Evolutionary conservation across 768 basidiomycete species (phyloP).

Genomic region (Suillus variegatus): DNA sequence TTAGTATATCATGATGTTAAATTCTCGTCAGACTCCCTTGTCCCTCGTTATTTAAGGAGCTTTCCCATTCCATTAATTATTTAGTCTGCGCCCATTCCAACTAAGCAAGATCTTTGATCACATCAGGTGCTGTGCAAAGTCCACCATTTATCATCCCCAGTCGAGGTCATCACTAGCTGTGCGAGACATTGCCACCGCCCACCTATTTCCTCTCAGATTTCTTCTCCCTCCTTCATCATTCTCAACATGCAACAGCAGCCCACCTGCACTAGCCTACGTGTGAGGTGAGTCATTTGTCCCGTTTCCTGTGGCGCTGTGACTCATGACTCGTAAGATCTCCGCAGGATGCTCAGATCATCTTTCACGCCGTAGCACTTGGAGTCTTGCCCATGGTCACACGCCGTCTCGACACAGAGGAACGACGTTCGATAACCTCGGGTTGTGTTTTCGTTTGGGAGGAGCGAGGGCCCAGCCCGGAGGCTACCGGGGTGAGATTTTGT

Average conservation of each 20-base stretch:
- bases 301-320: background rate
- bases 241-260: constrained; percentile 62
- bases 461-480: constrained; percentile 64
- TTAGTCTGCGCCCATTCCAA: constrained; percentile 5
- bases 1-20: constrained; percentile 21
- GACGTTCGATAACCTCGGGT: constrained; percentile 68
- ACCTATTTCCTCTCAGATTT: background rate
- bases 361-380: constrained; percentile 65
- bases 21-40: constrained; percentile 18
- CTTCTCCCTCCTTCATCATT: constrained; percentile 1
- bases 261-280: constrained; percentile 64
- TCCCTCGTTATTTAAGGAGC: constrained; percentile 32
- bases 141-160: constrained; percentile 7
- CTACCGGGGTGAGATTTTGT: constrained; percentile 54
- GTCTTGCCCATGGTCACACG: constrained; percentile 67
- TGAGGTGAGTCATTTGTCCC: constrained; percentile 33
- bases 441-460: constrained; percentile 87
- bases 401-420: constrained; percentile 75
- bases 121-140: constrained; percentile 1
- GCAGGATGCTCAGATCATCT: constrained; percentile 70
- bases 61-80: constrained; percentile 5
- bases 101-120: constrained; percentile 3
- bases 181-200: background rate
- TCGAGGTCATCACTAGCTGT: background rate
- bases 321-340: constrained; percentile 41